Evolutionary conservation across 768 basidiomycete species (phyloP), one percentile per base, ranked within the genome.

Genomic region (Rhizopogon vesiculosus): DNA sequence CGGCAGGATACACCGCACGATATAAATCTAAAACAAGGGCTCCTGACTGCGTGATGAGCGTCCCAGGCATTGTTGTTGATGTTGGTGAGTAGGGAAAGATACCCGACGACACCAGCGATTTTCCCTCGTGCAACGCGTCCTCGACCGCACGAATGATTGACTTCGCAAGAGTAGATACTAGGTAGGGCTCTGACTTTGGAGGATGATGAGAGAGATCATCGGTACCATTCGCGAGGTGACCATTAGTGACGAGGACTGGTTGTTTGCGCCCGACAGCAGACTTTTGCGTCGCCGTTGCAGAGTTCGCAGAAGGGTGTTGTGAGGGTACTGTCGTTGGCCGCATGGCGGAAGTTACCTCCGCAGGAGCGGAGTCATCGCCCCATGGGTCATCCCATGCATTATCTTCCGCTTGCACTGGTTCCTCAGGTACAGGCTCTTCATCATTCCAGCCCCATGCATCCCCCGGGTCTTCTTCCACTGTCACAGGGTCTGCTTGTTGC

Each of bases 381-480:
- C 88, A 89, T 2, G 87, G 83, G 58, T 89, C 75, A 45, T 88
- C 88, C 79, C 85, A 86, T 15, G 74, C 67, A 31, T 69, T 72
- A 52, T 81, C 79, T 55, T 78, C 80, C 19, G 61, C 45, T 3
- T 72, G 62, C 4, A 64, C 63, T 22, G 74, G 69, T 16, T 59
- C 68, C 10, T 68, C 67, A 7, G 64, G 49, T 6, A 71, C 51
- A 12, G 53, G 29, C 45, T 69, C 74, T 31, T 83, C 82, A 42
- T 84, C 82, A 40, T 89, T 84, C 84, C 84, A 90, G 2, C 85
- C 91, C 90, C 91, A 92, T 0, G 87, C 83, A 61, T 86, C 84
- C 15, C 69, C 73, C 8, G 81, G 69, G 59, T 82, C 79, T 13
- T 64, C 64, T 8, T 62, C 61, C 3, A 31, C 58, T 9, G 51